A percentile compares a stretch with the other conserved stretches of the same genome.
Conservation (phyloP, 768 basidiomycete species). For the Pleurotus cornucopiae region DNA sequence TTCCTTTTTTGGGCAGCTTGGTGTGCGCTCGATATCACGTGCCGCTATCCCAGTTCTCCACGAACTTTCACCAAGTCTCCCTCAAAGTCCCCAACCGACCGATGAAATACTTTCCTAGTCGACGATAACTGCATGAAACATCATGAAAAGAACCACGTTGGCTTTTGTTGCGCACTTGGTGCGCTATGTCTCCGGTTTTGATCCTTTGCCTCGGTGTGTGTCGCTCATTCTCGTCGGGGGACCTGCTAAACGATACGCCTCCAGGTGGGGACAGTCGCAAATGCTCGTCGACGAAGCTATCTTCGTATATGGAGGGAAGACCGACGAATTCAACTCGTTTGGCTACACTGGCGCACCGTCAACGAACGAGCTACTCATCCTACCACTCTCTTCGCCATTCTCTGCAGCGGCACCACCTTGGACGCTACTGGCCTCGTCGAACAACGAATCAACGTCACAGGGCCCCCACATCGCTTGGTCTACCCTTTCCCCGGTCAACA, state of each 20-base stretch:
- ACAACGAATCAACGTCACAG: conserved; percentile 38
- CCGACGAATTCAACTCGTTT: conserved; percentile 62
- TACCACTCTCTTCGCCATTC: conserved; percentile 64
- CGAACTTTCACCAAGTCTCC: too few relatives aligned
- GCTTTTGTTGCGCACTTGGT: neutral
- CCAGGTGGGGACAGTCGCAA: conserved; percentile 82
- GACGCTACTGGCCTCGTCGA: conserved; percentile 48
- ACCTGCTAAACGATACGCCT: neutral
- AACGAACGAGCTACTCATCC: conserved; percentile 62
- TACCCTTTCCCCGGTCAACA: conserved; percentile 63
- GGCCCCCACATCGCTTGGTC: conserved; percentile 73
- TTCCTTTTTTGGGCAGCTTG: too few relatives aligned
- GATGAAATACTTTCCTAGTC: too few relatives aligned
- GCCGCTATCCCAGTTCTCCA: too few relatives aligned
- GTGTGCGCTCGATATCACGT: too few relatives aligned
- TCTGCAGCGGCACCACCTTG: conserved; percentile 62
- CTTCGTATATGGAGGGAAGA: conserved; percentile 79
- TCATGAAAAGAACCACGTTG: neutral
- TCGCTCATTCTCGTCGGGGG: neutral
- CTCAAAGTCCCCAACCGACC: too few relatives aligned
- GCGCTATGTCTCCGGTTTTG: neutral
- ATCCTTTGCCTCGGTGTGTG: neutral
- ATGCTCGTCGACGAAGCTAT: conserved; percentile 55
- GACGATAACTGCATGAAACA: too few relatives aligned
- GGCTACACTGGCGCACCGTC: conserved; percentile 75